Percentiles rank a stretch among this genome's conserved stretches.
Conservation (phyloP, 2,329 filamentous ascomycete genomes). For the Aspergillus terreus region DNA sequence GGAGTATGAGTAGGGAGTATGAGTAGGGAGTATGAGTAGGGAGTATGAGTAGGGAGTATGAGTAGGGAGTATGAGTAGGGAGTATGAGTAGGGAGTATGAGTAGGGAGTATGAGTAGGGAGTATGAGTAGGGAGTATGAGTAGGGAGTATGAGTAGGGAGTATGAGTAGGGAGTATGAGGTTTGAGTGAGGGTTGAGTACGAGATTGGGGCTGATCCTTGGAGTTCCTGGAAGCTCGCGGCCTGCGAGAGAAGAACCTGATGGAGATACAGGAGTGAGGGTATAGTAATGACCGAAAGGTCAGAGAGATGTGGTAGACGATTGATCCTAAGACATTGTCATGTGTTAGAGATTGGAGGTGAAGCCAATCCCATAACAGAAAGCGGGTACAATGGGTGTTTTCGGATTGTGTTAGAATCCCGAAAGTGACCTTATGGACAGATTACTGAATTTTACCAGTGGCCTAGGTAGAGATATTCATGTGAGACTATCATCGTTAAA, state of each 20-base stretch:
- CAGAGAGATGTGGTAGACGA: not conserved
- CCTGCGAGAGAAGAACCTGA: not conserved
- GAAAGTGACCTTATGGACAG: slow-evolving; percentile 3
- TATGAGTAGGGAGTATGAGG: not conserved
- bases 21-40: not conserved
- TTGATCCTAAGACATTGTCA: not conserved
- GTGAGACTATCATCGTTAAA: slow-evolving; percentile 5
- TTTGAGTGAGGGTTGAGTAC: not conserved
- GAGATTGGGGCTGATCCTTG: too few relatives aligned
- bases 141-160: too few relatives aligned
- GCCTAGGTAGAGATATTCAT: not conserved
- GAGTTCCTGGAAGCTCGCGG: not conserved
- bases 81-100: too few relatives aligned
- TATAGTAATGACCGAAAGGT: not conserved
- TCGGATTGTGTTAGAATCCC: not conserved
- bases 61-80: slow-evolving; percentile 1
- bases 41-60: not conserved
- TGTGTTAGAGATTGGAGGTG: not conserved
- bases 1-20: not conserved
- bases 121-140: not conserved
- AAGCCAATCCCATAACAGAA: not conserved
- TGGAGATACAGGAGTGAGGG: not conserved
- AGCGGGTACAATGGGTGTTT: too few relatives aligned
- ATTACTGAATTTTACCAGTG: not conserved
- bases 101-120: not conserved